A percentile compares a stretch with the other conserved stretches of the same genome.
phyloP scores from a whole-genome alignment of 2,329 filamentous ascomycete species.

The Talaromyces rugulosus region DNA sequence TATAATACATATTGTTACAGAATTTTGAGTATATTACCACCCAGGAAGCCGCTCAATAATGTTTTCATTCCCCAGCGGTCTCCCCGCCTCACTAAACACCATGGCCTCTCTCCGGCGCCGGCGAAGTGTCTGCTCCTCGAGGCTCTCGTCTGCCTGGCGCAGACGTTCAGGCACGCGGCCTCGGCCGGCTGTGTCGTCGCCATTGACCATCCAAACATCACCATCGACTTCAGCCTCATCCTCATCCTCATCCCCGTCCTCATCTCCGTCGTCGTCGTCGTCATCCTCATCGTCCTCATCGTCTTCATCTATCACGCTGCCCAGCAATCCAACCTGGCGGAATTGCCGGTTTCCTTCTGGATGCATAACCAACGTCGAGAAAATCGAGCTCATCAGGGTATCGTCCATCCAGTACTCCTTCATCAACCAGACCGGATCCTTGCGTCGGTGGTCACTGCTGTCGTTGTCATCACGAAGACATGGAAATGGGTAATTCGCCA shows the following conservation, averaged over 20 bases:
- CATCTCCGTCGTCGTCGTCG: not conserved
- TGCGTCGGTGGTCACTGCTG: slow-evolving; percentile 22
- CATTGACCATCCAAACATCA: slow-evolving; percentile 50
- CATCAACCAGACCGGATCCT: slow-evolving; percentile 38
- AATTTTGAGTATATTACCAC: not conserved
- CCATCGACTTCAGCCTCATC: slow-evolving; percentile 49
- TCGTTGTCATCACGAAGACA: slow-evolving; percentile 44
- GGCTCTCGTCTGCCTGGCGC: slow-evolving; percentile 29
- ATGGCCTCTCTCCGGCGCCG: slow-evolving; percentile 80
- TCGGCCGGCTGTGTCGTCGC: slow-evolving; percentile 48
- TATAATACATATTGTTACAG: slow-evolving; percentile 14
- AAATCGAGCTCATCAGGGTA: slow-evolving; percentile 40
- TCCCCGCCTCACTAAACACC: slow-evolving; percentile 82
- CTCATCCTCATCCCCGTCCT: slow-evolving; percentile 48
- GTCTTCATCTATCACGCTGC: slow-evolving; percentile 43
- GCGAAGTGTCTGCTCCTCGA: slow-evolving; percentile 64
- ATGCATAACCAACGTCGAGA: slow-evolving; percentile 34
- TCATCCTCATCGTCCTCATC: slow-evolving; percentile 30
- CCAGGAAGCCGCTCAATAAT: slow-evolving; percentile 65
- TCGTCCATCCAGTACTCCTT: slow-evolving; percentile 41
- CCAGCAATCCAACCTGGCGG: slow-evolving; percentile 39
- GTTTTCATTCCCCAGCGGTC: slow-evolving; percentile 67
- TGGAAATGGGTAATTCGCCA: slow-evolving; percentile 66
- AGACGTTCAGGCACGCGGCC: slow-evolving; percentile 25
- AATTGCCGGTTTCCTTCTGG: slow-evolving; percentile 38